Evolutionary conservation across 192 early-diverging fungal genomes (phyloP).

Genomic region (Mycoemilia scoparia): DNA sequence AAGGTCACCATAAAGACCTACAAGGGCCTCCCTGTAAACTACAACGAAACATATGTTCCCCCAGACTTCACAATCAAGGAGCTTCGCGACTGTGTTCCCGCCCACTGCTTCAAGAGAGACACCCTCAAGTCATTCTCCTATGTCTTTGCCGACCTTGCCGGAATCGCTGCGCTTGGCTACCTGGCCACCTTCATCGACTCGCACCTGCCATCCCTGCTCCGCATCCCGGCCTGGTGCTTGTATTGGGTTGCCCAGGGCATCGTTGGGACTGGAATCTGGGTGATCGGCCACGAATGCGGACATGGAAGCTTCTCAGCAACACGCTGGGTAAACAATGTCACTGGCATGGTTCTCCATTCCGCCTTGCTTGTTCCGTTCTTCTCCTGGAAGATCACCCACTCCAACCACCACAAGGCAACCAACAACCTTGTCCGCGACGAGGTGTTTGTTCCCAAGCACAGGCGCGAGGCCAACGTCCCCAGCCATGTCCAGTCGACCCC

Average conservation of each 20-base stretch:
- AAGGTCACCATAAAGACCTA: conserved; percentile 3
- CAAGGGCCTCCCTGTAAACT: conserved; percentile 20
- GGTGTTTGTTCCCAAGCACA: conserved; percentile 73
- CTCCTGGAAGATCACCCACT: conserved; percentile 85
- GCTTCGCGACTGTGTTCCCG: conserved; percentile 72
- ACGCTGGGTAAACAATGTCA: conserved; percentile 67
- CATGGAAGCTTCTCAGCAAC: conserved; percentile 80
- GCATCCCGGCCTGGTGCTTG: conserved; percentile 44
- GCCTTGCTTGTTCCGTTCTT: conserved; percentile 81
- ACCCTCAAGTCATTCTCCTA: conserved; percentile 62
- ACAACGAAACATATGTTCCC: no score
- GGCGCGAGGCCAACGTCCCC: conserved; percentile 31
- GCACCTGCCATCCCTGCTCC: conserved; percentile 23
- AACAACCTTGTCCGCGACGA: conserved; percentile 81
- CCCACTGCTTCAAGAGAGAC: conserved; percentile 82
- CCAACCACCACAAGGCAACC: conserved; percentile 82
- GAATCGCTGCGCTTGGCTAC: conserved; percentile 42
- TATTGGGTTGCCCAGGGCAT: conserved; percentile 78
- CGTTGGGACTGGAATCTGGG: conserved; percentile 80
- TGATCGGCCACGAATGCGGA: conserved; percentile 81
- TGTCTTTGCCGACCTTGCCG: conserved; percentile 55
- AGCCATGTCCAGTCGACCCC: conserved; percentile 16
- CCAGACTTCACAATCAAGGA: conserved; percentile 79
- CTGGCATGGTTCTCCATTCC: conserved; percentile 80
- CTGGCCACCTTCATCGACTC: conserved; percentile 50